These are phyloP conservation scores for Colletotrichum sp. DNA, from an alignment of 2,329 filamentous ascomycete species.

Conservation along the genomic window DNA sequence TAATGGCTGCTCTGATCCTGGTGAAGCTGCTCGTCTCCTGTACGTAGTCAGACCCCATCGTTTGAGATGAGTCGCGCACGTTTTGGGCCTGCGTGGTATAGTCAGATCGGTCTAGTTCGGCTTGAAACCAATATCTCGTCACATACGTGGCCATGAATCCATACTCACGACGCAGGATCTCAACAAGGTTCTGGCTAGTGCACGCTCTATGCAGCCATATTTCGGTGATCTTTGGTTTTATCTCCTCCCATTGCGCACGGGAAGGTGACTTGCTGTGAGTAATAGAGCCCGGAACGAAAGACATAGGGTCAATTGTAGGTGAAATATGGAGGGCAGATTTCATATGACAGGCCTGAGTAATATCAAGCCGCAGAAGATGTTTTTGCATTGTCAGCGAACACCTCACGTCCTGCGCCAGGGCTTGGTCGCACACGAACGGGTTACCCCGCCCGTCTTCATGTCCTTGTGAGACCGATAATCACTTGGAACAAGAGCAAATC, in stretches of 20 bases:
- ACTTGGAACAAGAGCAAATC: background rate
- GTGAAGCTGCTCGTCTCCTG: background rate
- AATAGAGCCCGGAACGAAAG: background rate
- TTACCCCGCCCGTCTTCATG: background rate
- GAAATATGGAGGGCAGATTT: background rate
- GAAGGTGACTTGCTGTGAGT: background rate
- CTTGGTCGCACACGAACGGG: background rate
- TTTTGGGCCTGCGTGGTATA: background rate
- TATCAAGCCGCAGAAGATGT: background rate
- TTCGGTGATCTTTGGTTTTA: background rate
- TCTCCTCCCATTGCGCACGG: background rate
- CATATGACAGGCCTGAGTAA: background rate
- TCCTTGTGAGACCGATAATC: background rate
- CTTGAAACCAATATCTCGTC: background rate
- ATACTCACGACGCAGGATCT: background rate
- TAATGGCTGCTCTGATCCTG: background rate
- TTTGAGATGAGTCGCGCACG: background rate
- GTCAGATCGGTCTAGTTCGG: background rate
- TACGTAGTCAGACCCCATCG: background rate
- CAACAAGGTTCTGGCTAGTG: background rate
- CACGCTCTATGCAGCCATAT: background rate
- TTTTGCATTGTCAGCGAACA: background rate
- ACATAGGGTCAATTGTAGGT: background rate
- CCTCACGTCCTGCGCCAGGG: background rate
- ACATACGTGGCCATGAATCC: background rate